Conservation (phyloP, 2,329 filamentous ascomycete genomes). For the Cadophora malorum region DNA sequence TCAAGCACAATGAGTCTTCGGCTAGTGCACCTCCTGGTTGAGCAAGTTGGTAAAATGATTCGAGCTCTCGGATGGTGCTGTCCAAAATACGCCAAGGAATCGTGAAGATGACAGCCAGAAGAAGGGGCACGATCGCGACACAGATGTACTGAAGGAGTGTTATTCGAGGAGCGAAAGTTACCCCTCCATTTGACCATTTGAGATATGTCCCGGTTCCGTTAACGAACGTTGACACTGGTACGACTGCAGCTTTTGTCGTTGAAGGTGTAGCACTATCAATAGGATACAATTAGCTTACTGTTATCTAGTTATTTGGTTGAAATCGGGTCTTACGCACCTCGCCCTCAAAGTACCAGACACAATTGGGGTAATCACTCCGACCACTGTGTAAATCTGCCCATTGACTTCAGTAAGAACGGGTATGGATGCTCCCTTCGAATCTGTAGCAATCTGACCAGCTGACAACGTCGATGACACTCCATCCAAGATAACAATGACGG, state of each 20-base stretch:
- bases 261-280: slow-evolving; percentile 6
- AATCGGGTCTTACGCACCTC: neutral
- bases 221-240: slow-evolving; percentile 29
- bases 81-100: slow-evolving; percentile 51
- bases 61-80: slow-evolving; percentile 48
- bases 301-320: neutral
- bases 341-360: neutral
- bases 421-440: slow-evolving; percentile 18
- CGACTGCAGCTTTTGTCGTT: neutral
- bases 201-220: slow-evolving; percentile 33
- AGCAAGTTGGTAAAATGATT: slow-evolving; percentile 51
- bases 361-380: neutral
- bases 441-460: slow-evolving; percentile 9
- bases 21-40: slow-evolving; percentile 48
- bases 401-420: slow-evolving; percentile 22
- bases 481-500: neutral
- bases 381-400: slow-evolving; percentile 6
- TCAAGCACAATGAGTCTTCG: slow-evolving; percentile 45
- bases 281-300: neutral
- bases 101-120: slow-evolving; percentile 49
- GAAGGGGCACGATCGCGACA: slow-evolving; percentile 51
- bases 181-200: slow-evolving; percentile 24
- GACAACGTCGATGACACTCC: slow-evolving; percentile 1
- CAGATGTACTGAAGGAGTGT: slow-evolving; percentile 47
- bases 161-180: slow-evolving; percentile 32